A percentile compares a stretch with the other conserved stretches of the same genome.
Conservation (phyloP, 2,329 filamentous ascomycete genomes). For the Dactylonectria macrodidyma region DNA sequence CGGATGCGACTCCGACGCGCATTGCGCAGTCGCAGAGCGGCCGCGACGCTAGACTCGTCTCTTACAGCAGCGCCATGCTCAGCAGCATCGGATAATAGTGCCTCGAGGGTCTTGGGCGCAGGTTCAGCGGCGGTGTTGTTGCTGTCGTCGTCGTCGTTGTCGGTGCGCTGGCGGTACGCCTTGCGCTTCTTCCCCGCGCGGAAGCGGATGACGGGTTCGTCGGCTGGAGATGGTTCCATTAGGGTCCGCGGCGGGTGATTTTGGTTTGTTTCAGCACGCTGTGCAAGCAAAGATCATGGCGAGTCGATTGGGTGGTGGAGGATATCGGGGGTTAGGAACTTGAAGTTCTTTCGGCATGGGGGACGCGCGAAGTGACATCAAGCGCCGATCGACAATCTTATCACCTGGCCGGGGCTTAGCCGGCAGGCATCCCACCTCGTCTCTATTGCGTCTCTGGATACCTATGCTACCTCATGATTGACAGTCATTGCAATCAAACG, state of each 20-base stretch:
- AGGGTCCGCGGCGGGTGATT: constrained; percentile 12
- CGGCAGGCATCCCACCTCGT: constrained; percentile 23
- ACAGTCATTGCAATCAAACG: background rate
- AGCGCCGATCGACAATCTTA: constrained; percentile 9
- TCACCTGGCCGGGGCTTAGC: constrained; percentile 25
- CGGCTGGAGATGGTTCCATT: constrained; percentile 42
- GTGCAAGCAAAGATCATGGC: constrained; percentile 8
- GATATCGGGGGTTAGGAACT: background rate
- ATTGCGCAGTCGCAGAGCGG: constrained; percentile 69
- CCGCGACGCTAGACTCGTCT: constrained; percentile 53
- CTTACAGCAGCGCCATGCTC: constrained; percentile 5
- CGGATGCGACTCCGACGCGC: constrained; percentile 64
- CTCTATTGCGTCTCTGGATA: background rate
- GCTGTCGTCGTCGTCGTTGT: constrained; percentile 48
- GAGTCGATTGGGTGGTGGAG: constrained; percentile 1
- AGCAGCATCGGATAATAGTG: constrained; percentile 14
- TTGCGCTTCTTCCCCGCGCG: constrained; percentile 73
- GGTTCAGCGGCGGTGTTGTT: constrained; percentile 27
- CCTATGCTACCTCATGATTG: constrained; percentile 6
- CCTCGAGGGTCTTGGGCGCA: background rate
- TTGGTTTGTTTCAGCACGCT: constrained; percentile 2
- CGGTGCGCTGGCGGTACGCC: constrained; percentile 67
- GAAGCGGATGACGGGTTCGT: constrained; percentile 62
- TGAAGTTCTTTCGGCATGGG: background rate
- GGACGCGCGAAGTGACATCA: constrained; percentile 8